phyloP scores from a whole-genome alignment of 495 filamentous ascomycete genomes.

The Margaritispora aquatica region DNA sequence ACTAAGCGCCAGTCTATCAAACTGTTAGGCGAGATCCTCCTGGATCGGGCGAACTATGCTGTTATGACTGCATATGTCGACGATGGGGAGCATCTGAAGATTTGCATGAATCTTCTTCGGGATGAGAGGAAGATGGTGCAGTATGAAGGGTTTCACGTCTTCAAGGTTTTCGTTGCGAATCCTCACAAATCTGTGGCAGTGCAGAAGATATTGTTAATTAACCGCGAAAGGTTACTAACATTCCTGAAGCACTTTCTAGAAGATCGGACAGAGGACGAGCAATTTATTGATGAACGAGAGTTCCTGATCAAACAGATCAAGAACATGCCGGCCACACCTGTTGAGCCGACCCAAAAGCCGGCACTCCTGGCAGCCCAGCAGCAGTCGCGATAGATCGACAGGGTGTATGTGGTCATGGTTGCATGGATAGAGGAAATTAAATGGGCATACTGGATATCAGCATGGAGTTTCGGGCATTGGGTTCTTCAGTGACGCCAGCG shows the following conservation, averaged over 20 bases:
- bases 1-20: conserved; percentile 99
- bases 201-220: conserved; percentile 91
- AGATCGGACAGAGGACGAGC: conserved; percentile 94
- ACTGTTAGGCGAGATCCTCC: conserved; percentile 85
- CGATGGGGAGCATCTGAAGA: conserved; percentile 88
- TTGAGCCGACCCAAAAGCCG: conserved; percentile 40
- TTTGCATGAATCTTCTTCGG: conserved; percentile 92
- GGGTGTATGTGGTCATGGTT: not conserved
- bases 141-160: conserved; percentile 98
- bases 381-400: conserved; percentile 14
- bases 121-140: conserved; percentile 98
- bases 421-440: conserved; percentile 1
- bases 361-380: conserved; percentile 19
- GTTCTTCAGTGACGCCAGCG: conserved; percentile 9
- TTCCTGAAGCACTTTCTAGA: conserved; percentile 91
- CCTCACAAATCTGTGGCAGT: conserved; percentile 92
- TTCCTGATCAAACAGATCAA: conserved; percentile 94
- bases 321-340: conserved; percentile 62
- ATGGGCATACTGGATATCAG: conserved; percentile 15
- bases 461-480: conserved; percentile 19
- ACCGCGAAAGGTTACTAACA: conserved; percentile 79
- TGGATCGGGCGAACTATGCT: conserved; percentile 93
- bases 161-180: conserved; percentile 99
- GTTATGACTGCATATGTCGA: conserved; percentile 98
- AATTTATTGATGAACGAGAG: conserved; percentile 96